Conservation (phyloP, 2,329 filamentous ascomycete genomes). For the Coniochaeta prunicola region DNA sequence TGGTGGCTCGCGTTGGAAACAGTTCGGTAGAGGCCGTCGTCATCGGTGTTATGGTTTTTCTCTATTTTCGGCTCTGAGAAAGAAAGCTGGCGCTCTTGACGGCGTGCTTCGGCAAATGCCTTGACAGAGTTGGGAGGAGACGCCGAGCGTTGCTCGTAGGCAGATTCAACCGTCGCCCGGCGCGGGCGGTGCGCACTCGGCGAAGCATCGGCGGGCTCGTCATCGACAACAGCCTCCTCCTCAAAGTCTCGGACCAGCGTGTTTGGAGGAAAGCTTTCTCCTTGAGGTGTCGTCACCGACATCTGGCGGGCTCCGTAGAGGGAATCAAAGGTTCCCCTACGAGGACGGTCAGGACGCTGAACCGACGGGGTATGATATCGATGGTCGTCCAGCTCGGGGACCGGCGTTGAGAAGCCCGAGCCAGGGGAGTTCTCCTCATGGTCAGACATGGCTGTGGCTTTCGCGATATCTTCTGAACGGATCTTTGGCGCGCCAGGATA, state of each 20-base stretch:
- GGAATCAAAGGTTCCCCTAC: constrained; percentile 69
- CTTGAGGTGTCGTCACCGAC: constrained; percentile 24
- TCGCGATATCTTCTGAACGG: neutral
- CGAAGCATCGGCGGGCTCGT: constrained; percentile 50
- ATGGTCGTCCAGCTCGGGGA: constrained; percentile 83
- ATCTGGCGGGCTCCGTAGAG: constrained; percentile 48
- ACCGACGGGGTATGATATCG: constrained; percentile 58
- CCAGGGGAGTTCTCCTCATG: constrained; percentile 52
- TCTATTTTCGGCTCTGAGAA: constrained; percentile 36
- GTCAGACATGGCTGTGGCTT: constrained; percentile 54
- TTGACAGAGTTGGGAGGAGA: constrained; percentile 97
- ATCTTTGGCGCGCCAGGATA: neutral
- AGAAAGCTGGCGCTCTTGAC: constrained; percentile 67
- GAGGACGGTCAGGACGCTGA: constrained; percentile 51
- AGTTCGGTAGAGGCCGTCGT: constrained; percentile 59
- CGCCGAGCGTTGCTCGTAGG: constrained; percentile 55
- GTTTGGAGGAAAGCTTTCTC: constrained; percentile 14
- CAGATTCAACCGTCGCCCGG: constrained; percentile 49
- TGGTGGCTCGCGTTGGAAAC: constrained; percentile 61
- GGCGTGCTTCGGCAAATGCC: constrained; percentile 86
- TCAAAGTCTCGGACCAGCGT: constrained; percentile 72
- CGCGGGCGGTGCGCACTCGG: constrained; percentile 37
- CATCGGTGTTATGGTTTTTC: constrained; percentile 25
- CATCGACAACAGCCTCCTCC: constrained; percentile 74
- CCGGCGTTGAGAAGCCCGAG: constrained; percentile 63